phyloP scores from a whole-genome alignment of 2,329 filamentous ascomycete species.

The Sclerotinia minor region DNA sequence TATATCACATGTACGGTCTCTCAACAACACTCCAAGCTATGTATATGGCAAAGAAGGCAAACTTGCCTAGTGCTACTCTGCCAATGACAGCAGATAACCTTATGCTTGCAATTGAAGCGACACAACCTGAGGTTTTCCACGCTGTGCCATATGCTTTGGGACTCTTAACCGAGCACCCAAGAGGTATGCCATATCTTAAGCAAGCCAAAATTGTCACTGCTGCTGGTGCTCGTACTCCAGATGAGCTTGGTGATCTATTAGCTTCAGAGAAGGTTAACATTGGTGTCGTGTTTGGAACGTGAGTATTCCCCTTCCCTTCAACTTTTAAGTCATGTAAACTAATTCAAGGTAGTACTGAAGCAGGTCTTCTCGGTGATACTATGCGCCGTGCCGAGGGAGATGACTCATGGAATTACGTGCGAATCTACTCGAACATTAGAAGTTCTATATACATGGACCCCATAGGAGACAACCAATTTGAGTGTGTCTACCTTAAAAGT shows the following conservation, averaged over 20 bases:
- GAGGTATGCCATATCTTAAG: constrained; percentile 52
- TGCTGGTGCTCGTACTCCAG: constrained; percentile 59
- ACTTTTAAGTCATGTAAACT: background rate
- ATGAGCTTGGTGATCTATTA: constrained; percentile 56
- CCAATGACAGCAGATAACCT: constrained; percentile 55
- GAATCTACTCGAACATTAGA: constrained; percentile 33
- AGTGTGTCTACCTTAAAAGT: constrained; percentile 43
- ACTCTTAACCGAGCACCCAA: constrained; percentile 57
- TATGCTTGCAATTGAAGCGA: constrained; percentile 46
- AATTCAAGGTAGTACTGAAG: constrained; percentile 50
- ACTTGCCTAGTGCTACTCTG: constrained; percentile 54
- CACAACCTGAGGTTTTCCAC: constrained; percentile 46
- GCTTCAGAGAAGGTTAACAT: constrained; percentile 55
- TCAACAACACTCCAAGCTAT: constrained; percentile 56
- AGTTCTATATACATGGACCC: constrained; percentile 32
- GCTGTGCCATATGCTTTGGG: constrained; percentile 59
- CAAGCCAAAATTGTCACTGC: constrained; percentile 54
- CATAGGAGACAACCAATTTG: constrained; percentile 40
- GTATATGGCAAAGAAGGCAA: constrained; percentile 50
- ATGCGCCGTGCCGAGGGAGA: constrained; percentile 51
- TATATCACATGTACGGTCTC: constrained; percentile 61
- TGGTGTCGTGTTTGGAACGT: constrained; percentile 54
- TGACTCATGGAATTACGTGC: constrained; percentile 61
- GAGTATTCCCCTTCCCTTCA: background rate
- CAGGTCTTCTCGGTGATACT: constrained; percentile 60